Evolutionary conservation across 768 basidiomycete genomes (phyloP), one percentile per base, ranked within the genome.

Genomic region (Termitomyces sp.): DNA sequence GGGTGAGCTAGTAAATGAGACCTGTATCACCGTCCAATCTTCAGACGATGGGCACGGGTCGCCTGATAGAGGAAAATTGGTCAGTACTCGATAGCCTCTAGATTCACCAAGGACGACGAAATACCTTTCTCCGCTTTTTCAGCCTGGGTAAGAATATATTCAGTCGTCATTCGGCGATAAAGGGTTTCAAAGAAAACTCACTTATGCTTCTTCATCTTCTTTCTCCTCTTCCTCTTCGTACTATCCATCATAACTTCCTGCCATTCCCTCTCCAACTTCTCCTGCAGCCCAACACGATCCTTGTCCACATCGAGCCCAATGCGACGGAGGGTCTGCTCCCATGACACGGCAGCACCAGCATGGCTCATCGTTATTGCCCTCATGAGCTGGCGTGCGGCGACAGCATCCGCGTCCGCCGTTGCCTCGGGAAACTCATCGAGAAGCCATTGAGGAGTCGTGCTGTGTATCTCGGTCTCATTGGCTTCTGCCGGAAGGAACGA

Each of bases 131-230:
- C 63, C 92, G 85, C 80, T 95, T 95, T 85, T 87, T 91, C 66
- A 92, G 81, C 77, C 92, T 93, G 60, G 6, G 61, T 48, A 58
- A 50, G 48, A 44, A 10, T 23, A 23, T 48, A 41, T 57, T 42
- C 43, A 42, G 37, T 45, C 43, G 46, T 37, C 25, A 54, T 19
- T 34, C 27, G 43, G 53, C 56, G 38, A 49, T n/a, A 35, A 57
- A 53, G 43, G 23, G 7, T 31, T 21, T 3, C 8, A 34, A 49
- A n/a, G 27, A 47, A 27, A 3, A 79, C 90, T 72, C 67, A 93
- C 92, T 95, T 95, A 72, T 96, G 94, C 75, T 95, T 96, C 82
- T 89, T 92, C 87, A 96, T 96, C 85, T 95, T 96, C 85, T 86
- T 89, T 78, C 84, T 78, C 64, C 84, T 81, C 79, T 94, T 94